These are phyloP conservation scores for Coemansia sp. DNA, from an alignment of 192 early-diverging fungal genomes.

Conservation along the genomic window DNA sequence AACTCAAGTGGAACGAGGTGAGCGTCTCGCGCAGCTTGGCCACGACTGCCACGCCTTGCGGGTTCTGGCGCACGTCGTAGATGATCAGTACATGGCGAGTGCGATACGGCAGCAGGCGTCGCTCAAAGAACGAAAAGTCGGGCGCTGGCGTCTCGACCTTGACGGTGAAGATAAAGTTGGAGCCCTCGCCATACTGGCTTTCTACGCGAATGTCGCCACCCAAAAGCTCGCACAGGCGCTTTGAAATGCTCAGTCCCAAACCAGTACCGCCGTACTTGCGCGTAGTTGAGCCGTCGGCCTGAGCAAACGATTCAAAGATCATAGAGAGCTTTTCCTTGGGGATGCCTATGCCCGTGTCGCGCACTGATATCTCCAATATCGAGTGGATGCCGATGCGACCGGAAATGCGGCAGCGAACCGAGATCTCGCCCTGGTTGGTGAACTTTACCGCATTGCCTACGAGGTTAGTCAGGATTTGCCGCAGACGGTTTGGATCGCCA, in stretches of 20 bases:
- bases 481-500: constrained; percentile 74
- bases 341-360: constrained; percentile 87
- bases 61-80: constrained; percentile 59
- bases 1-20: constrained; percentile 60
- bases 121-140: constrained; percentile 44
- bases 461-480: constrained; percentile 83
- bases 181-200: constrained; percentile 72
- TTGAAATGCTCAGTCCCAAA: constrained; percentile 82
- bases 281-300: constrained; percentile 82
- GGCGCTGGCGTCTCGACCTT: constrained; percentile 54
- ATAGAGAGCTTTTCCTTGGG: constrained; percentile 73
- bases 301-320: constrained; percentile 83
- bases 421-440: constrained; percentile 73
- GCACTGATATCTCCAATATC: constrained; percentile 59
- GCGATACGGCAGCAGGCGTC: constrained; percentile 61
- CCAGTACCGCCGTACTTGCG: constrained; percentile 89
- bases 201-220: constrained; percentile 83
- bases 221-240: constrained; percentile 75
- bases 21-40: constrained; percentile 55
- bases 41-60: constrained; percentile 30
- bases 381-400: constrained; percentile 44
- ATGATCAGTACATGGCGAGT: constrained; percentile 72
- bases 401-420: constrained; percentile 60
- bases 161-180: constrained; percentile 78
- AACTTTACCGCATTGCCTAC: constrained; percentile 90